phyloP scores from a whole-genome alignment of 495 filamentous ascomycete genomes.

The Usnea hakonensis region DNA sequence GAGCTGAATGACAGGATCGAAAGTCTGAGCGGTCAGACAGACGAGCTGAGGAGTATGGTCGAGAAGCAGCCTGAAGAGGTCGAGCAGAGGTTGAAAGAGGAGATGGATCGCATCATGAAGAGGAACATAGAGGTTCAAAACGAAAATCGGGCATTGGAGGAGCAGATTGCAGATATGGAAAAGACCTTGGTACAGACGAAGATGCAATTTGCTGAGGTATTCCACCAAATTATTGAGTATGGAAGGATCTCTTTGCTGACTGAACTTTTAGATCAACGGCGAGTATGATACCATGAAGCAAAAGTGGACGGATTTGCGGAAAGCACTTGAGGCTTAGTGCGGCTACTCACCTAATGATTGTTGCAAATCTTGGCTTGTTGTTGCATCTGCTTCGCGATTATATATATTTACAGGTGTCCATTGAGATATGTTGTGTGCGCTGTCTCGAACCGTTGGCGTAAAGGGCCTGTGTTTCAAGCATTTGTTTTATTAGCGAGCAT shows the following conservation, averaged over 20 bases:
- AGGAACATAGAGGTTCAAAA: slow-evolving; percentile 91
- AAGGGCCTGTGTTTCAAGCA: neutral
- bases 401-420: neutral
- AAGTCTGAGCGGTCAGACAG: slow-evolving; percentile 70
- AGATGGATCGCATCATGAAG: slow-evolving; percentile 90
- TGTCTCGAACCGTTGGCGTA: slow-evolving; percentile 14
- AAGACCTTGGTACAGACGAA: slow-evolving; percentile 88
- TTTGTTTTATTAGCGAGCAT: slow-evolving; percentile 18
- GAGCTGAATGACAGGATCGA: slow-evolving; percentile 83
- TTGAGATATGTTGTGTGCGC: neutral
- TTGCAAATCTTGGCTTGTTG: neutral
- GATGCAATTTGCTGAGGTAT: slow-evolving; percentile 90
- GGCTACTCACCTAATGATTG: neutral
- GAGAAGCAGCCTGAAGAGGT: slow-evolving; percentile 86
- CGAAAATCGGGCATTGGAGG: slow-evolving; percentile 81
- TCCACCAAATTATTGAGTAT: slow-evolving; percentile 21
- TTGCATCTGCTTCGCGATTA: neutral
- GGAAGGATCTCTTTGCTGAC: slow-evolving; percentile 6
- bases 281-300: slow-evolving; percentile 68
- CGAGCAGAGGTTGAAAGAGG: slow-evolving; percentile 68
- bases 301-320: slow-evolving; percentile 76
- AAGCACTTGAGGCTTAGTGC: slow-evolving; percentile 43
- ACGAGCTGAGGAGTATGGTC: slow-evolving; percentile 73
- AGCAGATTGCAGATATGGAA: slow-evolving; percentile 89
- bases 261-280: slow-evolving; percentile 52